A percentile compares a stretch with the other conserved stretches of the same genome.
Conservation (phyloP, 1,284 basidiomycete genomes). For the Sporisorium exsertum region DNA sequence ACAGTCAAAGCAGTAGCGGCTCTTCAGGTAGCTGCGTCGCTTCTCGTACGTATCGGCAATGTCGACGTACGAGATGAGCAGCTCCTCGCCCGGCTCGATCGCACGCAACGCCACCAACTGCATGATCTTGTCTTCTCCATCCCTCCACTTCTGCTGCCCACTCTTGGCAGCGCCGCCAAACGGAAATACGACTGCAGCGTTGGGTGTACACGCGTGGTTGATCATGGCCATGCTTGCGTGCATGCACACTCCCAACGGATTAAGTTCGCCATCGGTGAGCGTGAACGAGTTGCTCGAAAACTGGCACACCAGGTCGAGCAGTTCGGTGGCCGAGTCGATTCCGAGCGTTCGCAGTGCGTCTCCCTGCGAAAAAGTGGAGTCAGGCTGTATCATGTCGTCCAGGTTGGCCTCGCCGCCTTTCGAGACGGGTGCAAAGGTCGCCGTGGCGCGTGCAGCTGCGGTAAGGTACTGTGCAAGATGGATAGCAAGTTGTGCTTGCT, state of each 20-base stretch:
- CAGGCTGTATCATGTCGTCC: conserved; percentile 39
- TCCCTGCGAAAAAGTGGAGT: conserved; percentile 32
- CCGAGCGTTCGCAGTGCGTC: conserved; percentile 40
- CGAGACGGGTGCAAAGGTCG: conserved; percentile 25
- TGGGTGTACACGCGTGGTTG: conserved; percentile 92
- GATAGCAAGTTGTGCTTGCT: conserved; percentile 36
- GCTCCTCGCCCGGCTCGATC: conserved; percentile 70
- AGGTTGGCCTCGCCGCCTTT: conserved; percentile 26
- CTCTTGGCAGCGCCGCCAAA: conserved; percentile 66
- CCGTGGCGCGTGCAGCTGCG: conserved; percentile 27
- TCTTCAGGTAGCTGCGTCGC: conserved; percentile 76
- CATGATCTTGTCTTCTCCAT: conserved; percentile 71
- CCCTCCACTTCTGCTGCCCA: conserved; percentile 43
- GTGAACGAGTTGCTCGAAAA: conserved; percentile 90
- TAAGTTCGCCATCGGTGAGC: conserved; percentile 73
- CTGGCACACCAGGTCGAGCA: conserved; percentile 71
- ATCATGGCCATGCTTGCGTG: conserved; percentile 82
- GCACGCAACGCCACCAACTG: conserved; percentile 70
- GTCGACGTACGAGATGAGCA: conserved; percentile 84
- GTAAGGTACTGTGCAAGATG: conserved; percentile 43
- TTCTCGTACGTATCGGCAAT: conserved; percentile 76
- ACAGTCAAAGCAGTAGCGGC: conserved; percentile 86
- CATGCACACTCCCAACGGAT: conserved; percentile 82
- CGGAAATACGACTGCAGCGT: conserved; percentile 90
- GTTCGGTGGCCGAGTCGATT: conserved; percentile 39